phyloP scores from a whole-genome alignment of 352 stramenopile species.

The Phytopythium montanum region DNA sequence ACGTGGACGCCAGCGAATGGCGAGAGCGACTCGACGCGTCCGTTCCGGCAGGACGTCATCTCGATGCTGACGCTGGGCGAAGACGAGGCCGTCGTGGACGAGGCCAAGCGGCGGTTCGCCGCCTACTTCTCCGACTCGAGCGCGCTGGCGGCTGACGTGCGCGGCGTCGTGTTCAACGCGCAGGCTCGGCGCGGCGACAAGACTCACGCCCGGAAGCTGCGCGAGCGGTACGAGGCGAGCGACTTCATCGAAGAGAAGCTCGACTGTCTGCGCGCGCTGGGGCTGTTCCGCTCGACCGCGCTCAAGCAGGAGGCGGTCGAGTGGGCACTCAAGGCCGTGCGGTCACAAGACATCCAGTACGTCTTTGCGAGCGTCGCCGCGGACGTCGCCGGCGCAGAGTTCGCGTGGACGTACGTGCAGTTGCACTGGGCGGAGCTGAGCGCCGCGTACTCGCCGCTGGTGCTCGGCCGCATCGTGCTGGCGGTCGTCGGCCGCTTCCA shows the following conservation, averaged over 20 bases:
- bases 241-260: constrained; percentile 83
- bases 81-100: constrained; percentile 41
- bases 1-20: constrained; percentile 36
- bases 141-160: constrained; percentile 55
- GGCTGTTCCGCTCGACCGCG: constrained; percentile 49
- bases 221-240: constrained; percentile 61
- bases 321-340: constrained; percentile 66
- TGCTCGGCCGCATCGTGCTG: constrained; percentile 70
- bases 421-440: constrained; percentile 64
- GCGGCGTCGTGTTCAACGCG: constrained; percentile 59
- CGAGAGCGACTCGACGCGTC: constrained; percentile 44
- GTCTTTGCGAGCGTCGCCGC: constrained; percentile 69
- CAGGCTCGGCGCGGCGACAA: constrained; percentile 43
- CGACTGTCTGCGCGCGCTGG: constrained; percentile 71
- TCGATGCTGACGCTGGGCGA: constrained; percentile 61
- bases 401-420: constrained; percentile 75
- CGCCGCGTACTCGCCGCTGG: constrained; percentile 51
- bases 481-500: constrained; percentile 60
- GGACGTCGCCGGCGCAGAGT: constrained; percentile 41
- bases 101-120: constrained; percentile 52
- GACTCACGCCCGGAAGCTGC: constrained; percentile 38
- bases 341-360: constrained; percentile 81
- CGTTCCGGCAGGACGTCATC: constrained; percentile 73
- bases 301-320: constrained; percentile 65
- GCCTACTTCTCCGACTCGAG: constrained; percentile 53